Evolutionary conservation across 176 grass and related monocot species (phyloP), one percentile per base, ranked within the genome.

Genomic region (Oryza longistaminata): DNA sequence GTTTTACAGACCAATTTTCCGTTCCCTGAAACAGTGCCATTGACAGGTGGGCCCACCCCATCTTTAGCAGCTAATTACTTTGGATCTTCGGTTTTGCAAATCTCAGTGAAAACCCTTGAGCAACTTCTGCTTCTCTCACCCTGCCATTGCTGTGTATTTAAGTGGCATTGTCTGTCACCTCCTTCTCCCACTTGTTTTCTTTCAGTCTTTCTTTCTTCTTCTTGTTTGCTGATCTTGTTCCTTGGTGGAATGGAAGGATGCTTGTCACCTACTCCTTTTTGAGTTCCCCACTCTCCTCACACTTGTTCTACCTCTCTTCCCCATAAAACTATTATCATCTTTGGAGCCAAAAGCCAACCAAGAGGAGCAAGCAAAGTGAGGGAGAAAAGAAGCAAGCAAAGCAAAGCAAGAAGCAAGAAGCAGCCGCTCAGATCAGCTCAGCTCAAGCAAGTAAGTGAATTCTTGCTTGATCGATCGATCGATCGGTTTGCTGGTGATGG

Each of bases 211-310:
- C 64, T 40, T 40, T 40, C 39, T 37, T 37, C 35, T 37, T 37
- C 35, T 44, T 76, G 26, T 49, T 53, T n/a, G 13, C 64, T 27
- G 11, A 22, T 64, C 58, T 50, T 42, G 37, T 50, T 50, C 76
- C 83, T 64, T 87, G 88, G 90, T 75, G 85, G 64, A 92, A 73
- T 75, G 85, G 64, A 92, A 73, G 85, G 80, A 96, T 96, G 91
- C 86, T 91, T 96, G 91, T 93, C 73, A 91, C 87, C 87, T 93
- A 96, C 94, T 91, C 91, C 88, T 96, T 85, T 86, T 86, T 83
- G 70, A 89, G 77, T 78, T 84, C 61, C 85, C 84, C 71, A 76
- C 75, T 77, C 24, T 67, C 52, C 53, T 85, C 55, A 73, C 71
- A 62, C 75, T 80, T 50, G 66, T 76, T 53, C 77, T 69, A 40